Evolutionary conservation across 1,284 basidiomycete species (phyloP), one percentile per base, ranked within the genome.

Genomic region (Tilletia caries): DNA sequence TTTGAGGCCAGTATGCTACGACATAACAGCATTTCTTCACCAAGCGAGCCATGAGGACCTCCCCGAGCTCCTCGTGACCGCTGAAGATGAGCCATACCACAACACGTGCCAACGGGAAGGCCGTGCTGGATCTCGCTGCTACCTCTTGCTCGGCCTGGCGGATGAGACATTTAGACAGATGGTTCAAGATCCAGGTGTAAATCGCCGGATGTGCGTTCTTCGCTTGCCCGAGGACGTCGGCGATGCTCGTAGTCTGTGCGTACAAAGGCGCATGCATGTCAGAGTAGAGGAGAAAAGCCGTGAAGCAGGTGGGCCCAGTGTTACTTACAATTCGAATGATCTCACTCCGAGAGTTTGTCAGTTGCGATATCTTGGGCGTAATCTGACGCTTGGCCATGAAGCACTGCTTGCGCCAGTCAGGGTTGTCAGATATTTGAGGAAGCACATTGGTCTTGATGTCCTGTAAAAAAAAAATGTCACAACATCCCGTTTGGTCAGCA

Each of bases 61-160:
- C 87, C 0, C 88, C 86, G 87, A 97, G 71, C 79, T 86, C 79
- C 84, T 86, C 70, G 89, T 88, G 76, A 75, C 87, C 82, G 75
- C 87, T 76, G 20, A 85, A 67, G 18, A 94, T 84, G 25, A 95
- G 86, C 67, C 88, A 89, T 62, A 90, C 86, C 0, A 91, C 86
- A 3, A 97, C 88, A 32, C 89, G 87, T 0, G 91, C 92, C 12
- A 98, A 87, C 0, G 95, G 95, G 60, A 88, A 87, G 0, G 93
- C 94, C 10, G 91, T 91, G 44, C 89, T 89, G 76, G 91, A 89
- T 83, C 95, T 92, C 1, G 93, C 93, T 1, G 91, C 89, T 5
- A 97, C 92, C 84, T 98, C 95, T 0, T 90, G 91, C 85, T 97
- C 94, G 6, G 95, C 94, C 86, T 98, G 96, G 43, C 91, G 87